Evolutionary conservation across 805 yeast genomes (phyloP), one percentile per base, ranked within the genome.

Genomic region (Kluyveromyces dobzhanskii): DNA sequence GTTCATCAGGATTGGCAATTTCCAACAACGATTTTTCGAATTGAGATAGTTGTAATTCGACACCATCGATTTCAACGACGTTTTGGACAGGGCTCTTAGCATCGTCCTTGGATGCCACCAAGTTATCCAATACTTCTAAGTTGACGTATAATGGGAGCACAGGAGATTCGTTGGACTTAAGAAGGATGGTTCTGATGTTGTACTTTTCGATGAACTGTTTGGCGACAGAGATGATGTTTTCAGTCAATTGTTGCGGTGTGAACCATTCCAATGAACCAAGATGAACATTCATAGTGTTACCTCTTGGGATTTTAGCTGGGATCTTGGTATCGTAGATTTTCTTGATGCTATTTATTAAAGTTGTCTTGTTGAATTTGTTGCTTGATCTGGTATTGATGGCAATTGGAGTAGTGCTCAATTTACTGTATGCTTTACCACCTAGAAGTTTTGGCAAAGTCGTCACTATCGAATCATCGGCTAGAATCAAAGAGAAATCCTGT

Each of bases 401-500:
- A 29, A 82, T 59, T 38, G 95, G 95, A 30, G 76, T 63, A 56
- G 84, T 85, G 16, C 70, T 62, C 28, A 72, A 62, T 36, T 69
- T 69, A 57, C 77, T 83, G 56, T 87, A 92, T 3, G 75, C 68
- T 63, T 85, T 84, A 40, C 97, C 96, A 39, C 96, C 96, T 47
- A 92, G 66, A 27, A 84, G 64, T 50, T 79, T 76, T 35, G 98
- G 98, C 62, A 92, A 70, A 43, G 84, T 68, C 21, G 87, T 76
- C 39, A 86, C 69, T 33, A 90, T 67, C 27, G 80, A 78, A 45
- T 87, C 95, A 63, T 92, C 98, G 38, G 85, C 80, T 31, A 92
- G 57, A 60, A 92, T 85, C 44, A 86, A 48, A 51, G 87, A 94
- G 56, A 75, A 84, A 42, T 76, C 78, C 12, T 69, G 59, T 31